These are phyloP conservation scores for Anisodus tanguticus DNA, from an alignment of 257 asterid species.

Conservation along the genomic window DNA sequence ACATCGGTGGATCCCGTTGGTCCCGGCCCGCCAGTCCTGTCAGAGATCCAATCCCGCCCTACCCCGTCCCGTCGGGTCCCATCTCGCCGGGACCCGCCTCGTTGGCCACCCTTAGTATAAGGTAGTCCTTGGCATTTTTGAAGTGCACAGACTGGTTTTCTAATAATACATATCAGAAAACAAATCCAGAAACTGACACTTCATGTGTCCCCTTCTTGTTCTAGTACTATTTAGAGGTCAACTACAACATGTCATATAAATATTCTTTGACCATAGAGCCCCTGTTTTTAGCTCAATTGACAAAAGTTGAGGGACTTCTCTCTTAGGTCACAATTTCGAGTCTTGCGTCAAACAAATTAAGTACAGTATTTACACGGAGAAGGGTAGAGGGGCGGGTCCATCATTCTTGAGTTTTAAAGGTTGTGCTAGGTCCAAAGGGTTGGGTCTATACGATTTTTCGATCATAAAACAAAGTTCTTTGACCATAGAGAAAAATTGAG, in stretches of 20 bases:
- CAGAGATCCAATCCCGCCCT: too few relatives aligned
- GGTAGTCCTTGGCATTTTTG: neutral
- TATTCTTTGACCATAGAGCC: too few relatives aligned
- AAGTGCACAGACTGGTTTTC: neutral
- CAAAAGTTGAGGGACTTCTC: neutral
- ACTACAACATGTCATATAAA: neutral
- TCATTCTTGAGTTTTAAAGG: neutral
- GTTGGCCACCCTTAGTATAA: too few relatives aligned
- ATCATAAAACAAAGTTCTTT: neutral
- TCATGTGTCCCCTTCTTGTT: neutral
- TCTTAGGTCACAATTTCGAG: neutral
- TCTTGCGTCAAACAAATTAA: too few relatives aligned
- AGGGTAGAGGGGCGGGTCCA: neutral
- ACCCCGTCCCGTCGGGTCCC: too few relatives aligned
- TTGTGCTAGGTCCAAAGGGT: neutral
- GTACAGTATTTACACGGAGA: neutral
- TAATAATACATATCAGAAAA: neutral
- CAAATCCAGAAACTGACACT: neutral
- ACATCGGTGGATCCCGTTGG: too few relatives aligned
- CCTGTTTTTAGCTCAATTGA: too few relatives aligned
- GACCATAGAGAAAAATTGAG: neutral
- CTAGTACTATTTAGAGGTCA: neutral
- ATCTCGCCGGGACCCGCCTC: too few relatives aligned
- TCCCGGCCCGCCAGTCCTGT: too few relatives aligned
- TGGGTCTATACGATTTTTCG: too few relatives aligned